Evolutionary conservation across 2,329 filamentous ascomycete genomes (phyloP).

Genomic region (Hypoxylon sp.): DNA sequence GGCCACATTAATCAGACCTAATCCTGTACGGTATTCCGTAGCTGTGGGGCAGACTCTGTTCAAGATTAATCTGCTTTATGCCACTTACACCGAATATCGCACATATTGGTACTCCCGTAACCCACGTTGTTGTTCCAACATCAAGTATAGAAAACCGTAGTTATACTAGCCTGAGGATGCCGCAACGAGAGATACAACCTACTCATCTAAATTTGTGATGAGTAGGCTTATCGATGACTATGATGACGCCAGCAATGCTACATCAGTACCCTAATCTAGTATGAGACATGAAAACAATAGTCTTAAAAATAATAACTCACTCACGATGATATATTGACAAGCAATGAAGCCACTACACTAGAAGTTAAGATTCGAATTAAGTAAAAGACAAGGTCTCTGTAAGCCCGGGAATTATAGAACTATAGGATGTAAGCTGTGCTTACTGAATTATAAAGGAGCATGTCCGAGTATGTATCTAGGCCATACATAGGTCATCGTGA

Average conservation of each 20-base stretch:
- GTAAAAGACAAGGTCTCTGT: neutral
- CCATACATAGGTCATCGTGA: neutral
- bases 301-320: neutral
- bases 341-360: neutral
- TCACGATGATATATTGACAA: neutral
- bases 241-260: neutral
- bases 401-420: neutral
- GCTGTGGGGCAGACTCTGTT: neutral
- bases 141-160: too few relatives aligned
- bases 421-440: neutral
- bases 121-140: too few relatives aligned
- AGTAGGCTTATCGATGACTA: too few relatives aligned
- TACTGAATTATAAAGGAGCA: neutral
- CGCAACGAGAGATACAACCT: too few relatives aligned
- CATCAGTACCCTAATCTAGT: neutral
- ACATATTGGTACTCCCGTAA: too few relatives aligned
- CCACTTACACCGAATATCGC: too few relatives aligned
- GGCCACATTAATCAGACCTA: slow-evolving; percentile 15
- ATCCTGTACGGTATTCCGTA: too few relatives aligned
- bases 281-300: slow-evolving; percentile 1
- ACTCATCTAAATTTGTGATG: too few relatives aligned
- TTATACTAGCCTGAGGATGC: too few relatives aligned
- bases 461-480: neutral
- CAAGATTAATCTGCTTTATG: too few relatives aligned
- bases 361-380: neutral